Evolutionary conservation across 225 moss, liverwort and hornwort genomes (phyloP).

Genomic region (Antitrichia curtipendula): DNA sequence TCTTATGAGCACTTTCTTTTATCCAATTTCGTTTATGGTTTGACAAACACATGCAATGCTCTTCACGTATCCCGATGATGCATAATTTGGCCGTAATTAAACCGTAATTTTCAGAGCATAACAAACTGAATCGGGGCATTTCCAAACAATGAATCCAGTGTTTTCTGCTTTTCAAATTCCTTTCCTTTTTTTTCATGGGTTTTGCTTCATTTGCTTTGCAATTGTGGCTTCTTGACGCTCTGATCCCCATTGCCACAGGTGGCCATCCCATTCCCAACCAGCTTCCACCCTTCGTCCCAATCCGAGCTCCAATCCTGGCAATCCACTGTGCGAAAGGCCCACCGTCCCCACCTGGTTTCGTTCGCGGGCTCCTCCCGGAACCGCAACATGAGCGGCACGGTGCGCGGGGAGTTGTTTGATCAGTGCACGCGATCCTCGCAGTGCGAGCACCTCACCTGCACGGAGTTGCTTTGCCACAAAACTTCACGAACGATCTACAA

Average conservation of each 20-base stretch:
- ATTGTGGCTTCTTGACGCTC: background rate
- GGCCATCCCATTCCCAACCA: conserved; percentile 66
- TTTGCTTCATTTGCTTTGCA: background rate
- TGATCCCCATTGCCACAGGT: background rate
- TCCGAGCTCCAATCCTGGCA: conserved; percentile 36
- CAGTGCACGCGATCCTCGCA: conserved; percentile 21
- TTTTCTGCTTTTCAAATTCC: background rate
- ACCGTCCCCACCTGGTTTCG: conserved; percentile 21
- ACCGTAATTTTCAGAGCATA: background rate
- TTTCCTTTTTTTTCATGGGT: no score
- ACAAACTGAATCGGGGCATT: background rate
- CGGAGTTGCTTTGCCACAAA: conserved; percentile 5
- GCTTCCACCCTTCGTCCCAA: conserved; percentile 59
- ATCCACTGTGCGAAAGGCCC: background rate
- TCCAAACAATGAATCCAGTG: background rate
- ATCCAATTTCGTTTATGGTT: background rate
- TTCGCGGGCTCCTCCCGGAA: conserved; percentile 18
- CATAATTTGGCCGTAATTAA: background rate
- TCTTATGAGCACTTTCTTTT: background rate
- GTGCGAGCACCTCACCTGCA: conserved; percentile 32
- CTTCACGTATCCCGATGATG: background rate
- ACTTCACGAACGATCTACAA: conserved; percentile 29
- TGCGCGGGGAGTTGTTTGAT: conserved; percentile 28
- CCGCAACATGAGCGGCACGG: background rate
- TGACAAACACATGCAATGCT: background rate